Evolutionary conservation across 306 rosid species (phyloP).

Genomic region (Sicyos baderoa): DNA sequence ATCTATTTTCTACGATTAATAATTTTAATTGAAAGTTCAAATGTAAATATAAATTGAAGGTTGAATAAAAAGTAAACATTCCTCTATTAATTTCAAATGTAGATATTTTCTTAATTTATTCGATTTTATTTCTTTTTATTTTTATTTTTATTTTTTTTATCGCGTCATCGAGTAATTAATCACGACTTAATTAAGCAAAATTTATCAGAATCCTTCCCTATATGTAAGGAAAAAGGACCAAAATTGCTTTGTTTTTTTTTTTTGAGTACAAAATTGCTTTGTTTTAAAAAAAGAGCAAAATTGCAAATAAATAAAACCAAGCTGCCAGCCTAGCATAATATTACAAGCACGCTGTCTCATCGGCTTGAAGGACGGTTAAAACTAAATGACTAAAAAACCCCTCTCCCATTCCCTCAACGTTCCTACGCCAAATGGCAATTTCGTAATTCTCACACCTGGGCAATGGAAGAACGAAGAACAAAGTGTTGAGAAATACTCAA

Average conservation of each 20-base stretch:
- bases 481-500: neutral
- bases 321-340: conserved; percentile 29
- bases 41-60: too few species aligned
- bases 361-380: neutral
- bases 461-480: neutral
- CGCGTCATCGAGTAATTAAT: neutral
- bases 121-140: too few species aligned
- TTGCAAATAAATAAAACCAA: conserved; percentile 7
- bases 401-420: too few species aligned
- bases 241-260: too few species aligned
- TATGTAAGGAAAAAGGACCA: neutral
- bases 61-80: too few species aligned
- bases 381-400: conserved; percentile 19
- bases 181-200: neutral
- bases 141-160: too few species aligned
- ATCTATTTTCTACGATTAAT: too few species aligned
- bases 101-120: too few species aligned
- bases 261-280: too few species aligned
- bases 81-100: too few species aligned
- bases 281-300: neutral
- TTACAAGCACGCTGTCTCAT: conserved; percentile 29
- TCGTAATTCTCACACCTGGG: neutral
- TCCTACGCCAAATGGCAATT: conserved; percentile 17
- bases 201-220: neutral
- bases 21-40: too few species aligned